These are phyloP conservation scores for barley (Hordeum vulgare) DNA, from an alignment of 176 grass and related monocot genomes.

Conservation along the genomic window DNA sequence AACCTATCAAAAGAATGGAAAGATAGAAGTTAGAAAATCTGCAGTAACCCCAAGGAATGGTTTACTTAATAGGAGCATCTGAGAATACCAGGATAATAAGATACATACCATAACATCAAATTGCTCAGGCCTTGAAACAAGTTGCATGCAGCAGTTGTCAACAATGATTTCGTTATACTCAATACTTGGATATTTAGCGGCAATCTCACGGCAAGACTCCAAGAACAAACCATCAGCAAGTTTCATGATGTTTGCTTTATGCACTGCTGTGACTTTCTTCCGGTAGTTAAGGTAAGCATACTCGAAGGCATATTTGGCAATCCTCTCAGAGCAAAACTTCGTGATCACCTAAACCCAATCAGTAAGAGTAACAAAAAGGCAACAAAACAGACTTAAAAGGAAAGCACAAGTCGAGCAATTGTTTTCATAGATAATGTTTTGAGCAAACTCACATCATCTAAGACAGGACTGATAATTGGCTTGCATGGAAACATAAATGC, in stretches of 20 bases:
- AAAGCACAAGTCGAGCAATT: not conserved
- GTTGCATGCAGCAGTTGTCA: slow-evolving; percentile 96
- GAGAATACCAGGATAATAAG: not conserved
- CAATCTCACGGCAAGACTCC: slow-evolving; percentile 90
- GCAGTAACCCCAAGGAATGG: slow-evolving; percentile 10
- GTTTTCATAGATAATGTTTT: not conserved
- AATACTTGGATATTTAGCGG: slow-evolving; percentile 83
- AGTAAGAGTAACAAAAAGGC: slow-evolving; percentile 25
- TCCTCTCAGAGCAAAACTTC: slow-evolving; percentile 93
- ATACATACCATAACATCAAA: slow-evolving; percentile 91
- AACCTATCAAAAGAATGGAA: slow-evolving; percentile 54
- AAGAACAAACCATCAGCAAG: slow-evolving; percentile 97
- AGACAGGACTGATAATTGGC: not conserved
- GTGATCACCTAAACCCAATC: slow-evolving; percentile 84
- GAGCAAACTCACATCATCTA: not conserved
- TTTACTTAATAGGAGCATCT: slow-evolving; percentile 2
- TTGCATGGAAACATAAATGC: not conserved
- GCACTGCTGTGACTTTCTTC: slow-evolving; percentile 93
- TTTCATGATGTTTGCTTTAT: slow-evolving; percentile 99
- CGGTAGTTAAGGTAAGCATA: slow-evolving; percentile 95
- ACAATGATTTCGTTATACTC: slow-evolving; percentile 97
- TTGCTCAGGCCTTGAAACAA: slow-evolving; percentile 90
- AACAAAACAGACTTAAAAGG: slow-evolving; percentile 12
- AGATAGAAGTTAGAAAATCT: slow-evolving; percentile 3
- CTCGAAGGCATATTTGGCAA: slow-evolving; percentile 96